Evolutionary conservation across 129 eudicot genomes (phyloP).

Genomic region (Flaveria brownii): DNA sequence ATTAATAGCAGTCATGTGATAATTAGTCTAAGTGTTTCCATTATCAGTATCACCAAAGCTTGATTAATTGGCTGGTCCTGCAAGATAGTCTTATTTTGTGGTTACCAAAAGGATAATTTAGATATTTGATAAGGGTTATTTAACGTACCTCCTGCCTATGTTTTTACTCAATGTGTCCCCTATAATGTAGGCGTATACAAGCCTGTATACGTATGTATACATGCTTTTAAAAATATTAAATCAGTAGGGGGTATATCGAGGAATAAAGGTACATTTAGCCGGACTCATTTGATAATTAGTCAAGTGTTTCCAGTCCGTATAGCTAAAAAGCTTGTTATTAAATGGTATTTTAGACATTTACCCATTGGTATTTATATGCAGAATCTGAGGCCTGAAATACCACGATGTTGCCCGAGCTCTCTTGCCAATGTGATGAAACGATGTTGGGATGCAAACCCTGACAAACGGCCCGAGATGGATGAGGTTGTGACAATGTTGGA

Average conservation of each 20-base stretch:
- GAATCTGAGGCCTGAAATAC: constrained; percentile 89
- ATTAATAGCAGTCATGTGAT: not conserved
- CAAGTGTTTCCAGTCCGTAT: not conserved
- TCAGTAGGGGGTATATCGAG: too few species aligned
- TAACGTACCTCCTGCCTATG: too few species aligned
- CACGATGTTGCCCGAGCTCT: constrained; percentile 90
- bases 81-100: not conserved
- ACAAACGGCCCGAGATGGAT: constrained; percentile 87
- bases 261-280: too few species aligned
- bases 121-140: not conserved
- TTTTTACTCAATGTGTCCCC: too few species aligned
- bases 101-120: not conserved
- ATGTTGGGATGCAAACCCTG: constrained; percentile 95
- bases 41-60: not conserved
- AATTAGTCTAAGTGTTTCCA: not conserved
- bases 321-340: not conserved
- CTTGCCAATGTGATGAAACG: constrained; percentile 77
- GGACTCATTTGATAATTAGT: too few species aligned
- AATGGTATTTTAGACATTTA: constrained; percentile 15
- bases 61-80: not conserved
- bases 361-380: constrained; percentile 13
- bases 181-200: too few species aligned
- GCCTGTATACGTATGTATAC: too few species aligned
- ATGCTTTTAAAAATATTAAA: too few species aligned
- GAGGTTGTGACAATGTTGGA: constrained; percentile 77